These are phyloP conservation scores for Knoxia roxburghii DNA, from an alignment of 257 asterid genomes.

Conservation along the genomic window DNA sequence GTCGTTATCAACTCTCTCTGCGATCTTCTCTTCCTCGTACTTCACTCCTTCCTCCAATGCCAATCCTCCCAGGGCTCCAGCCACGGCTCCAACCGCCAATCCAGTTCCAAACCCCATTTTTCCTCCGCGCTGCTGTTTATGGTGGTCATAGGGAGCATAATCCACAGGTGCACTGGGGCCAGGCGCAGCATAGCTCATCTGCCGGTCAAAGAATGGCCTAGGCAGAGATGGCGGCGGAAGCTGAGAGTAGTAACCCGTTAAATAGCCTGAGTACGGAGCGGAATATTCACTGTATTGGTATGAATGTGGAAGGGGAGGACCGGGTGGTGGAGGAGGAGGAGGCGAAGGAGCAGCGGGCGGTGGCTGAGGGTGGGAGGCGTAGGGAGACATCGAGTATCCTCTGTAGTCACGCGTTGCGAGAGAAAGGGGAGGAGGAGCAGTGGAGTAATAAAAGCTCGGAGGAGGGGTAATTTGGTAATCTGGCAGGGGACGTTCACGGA, in stretches of 20 bases:
- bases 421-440: conserved; percentile 41
- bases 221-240: conserved; percentile 40
- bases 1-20: conserved; percentile 48
- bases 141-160: conserved; percentile 61
- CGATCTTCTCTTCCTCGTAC: conserved; percentile 55
- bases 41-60: conserved; percentile 60
- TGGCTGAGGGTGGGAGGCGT: conserved; percentile 34
- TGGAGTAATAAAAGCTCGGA: conserved; percentile 48
- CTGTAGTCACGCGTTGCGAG: conserved; percentile 33
- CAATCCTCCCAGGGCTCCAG: conserved; percentile 68
- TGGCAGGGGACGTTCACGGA: conserved; percentile 46
- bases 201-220: conserved; percentile 47
- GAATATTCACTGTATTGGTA: conserved; percentile 37
- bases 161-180: conserved; percentile 92
- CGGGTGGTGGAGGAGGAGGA: conserved; percentile 28
- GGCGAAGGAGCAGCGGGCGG: conserved; percentile 17
- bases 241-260: conserved; percentile 51
- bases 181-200: conserved; percentile 42
- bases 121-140: conserved; percentile 38
- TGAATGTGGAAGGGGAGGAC: conserved; percentile 36
- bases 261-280: conserved; percentile 49
- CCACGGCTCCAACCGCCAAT: conserved; percentile 58
- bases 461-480: conserved; percentile 66
- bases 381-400: conserved; percentile 39
- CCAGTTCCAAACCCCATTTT: conserved; percentile 57